Conservation (phyloP, 768 basidiomycete genomes). For the Hericium alpestre region DNA sequence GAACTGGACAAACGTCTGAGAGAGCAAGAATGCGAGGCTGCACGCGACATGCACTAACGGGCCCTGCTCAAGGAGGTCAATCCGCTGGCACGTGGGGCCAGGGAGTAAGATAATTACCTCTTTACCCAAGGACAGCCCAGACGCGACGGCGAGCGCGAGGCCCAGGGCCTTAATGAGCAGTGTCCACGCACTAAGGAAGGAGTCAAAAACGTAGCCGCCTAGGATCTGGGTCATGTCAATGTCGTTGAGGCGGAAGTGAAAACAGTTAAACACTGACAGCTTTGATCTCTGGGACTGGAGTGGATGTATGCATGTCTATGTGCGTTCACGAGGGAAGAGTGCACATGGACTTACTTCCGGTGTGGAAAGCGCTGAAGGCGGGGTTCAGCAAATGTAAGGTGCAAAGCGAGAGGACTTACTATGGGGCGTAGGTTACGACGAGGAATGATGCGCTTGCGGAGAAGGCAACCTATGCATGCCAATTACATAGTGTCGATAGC, state of each 20-base stretch:
- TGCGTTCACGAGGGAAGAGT: neutral
- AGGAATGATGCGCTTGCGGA: constrained; percentile 53
- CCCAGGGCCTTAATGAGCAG: constrained; percentile 78
- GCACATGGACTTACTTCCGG: constrained; percentile 49
- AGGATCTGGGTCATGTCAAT: constrained; percentile 41
- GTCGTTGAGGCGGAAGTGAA: neutral
- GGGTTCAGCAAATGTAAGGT: neutral
- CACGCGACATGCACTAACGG: constrained; percentile 80
- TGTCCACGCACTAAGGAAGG: constrained; percentile 80
- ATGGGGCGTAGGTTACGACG: constrained; percentile 59
- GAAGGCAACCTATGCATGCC: constrained; percentile 38
- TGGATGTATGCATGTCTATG: neutral
- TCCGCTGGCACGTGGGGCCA: neutral
- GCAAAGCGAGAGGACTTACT: constrained; percentile 31
- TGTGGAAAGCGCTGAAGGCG: constrained; percentile 55
- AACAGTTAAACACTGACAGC: constrained; percentile 36
- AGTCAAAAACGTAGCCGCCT: constrained; percentile 77
- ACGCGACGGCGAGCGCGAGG: constrained; percentile 74
- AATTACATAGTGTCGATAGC: neutral
- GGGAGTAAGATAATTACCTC: constrained; percentile 38
- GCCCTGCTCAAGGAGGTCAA: constrained; percentile 31
- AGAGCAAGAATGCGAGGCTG: constrained; percentile 67
- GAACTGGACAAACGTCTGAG: constrained; percentile 58
- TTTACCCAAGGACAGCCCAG: constrained; percentile 77
- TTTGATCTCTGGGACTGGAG: constrained; percentile 66